These are phyloP conservation scores for Phenoliferia sp. DNA, from an alignment of 1,284 basidiomycete species.

Conservation along the genomic window DNA sequence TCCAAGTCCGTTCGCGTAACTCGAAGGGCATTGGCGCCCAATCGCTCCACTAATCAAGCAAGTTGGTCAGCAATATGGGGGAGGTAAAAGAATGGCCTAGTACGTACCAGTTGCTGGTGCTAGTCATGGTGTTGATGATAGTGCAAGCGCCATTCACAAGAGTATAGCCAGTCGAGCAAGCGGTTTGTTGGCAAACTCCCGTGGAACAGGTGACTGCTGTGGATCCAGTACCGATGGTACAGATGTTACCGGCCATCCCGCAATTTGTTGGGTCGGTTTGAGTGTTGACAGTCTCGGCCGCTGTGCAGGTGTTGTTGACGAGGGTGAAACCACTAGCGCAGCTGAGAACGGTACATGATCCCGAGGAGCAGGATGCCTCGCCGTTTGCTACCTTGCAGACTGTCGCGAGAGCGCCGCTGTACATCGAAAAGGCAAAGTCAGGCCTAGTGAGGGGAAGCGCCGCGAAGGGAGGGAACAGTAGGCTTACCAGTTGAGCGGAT, in stretches of 20 bases:
- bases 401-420: slow-evolving; percentile 22
- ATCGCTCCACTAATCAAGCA: slow-evolving; percentile 6
- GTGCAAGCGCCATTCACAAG: slow-evolving; percentile 6
- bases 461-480: too few relatives aligned
- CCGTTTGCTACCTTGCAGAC: slow-evolving; percentile 23
- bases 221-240: background rate
- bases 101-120: slow-evolving; percentile 20
- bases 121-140: slow-evolving; percentile 1
- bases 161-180: slow-evolving; percentile 12
- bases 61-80: background rate
- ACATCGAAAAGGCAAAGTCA: background rate
- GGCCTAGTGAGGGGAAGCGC: background rate
- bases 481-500: slow-evolving; percentile 2
- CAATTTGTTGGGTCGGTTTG: slow-evolving; percentile 8
- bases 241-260: slow-evolving; percentile 6
- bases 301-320: slow-evolving; percentile 9
- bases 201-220: slow-evolving; percentile 2
- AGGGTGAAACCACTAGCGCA: slow-evolving; percentile 21
- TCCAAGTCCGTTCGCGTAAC: slow-evolving; percentile 23
- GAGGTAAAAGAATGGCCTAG: background rate
- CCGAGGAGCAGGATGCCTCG: slow-evolving; percentile 9
- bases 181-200: slow-evolving; percentile 4
- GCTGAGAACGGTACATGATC: slow-evolving; percentile 9
- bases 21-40: slow-evolving; percentile 20
- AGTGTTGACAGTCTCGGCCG: background rate